Base-by-base conservation (phyloP, 805 yeast species). In the Ogataea dorogensis region DNA sequence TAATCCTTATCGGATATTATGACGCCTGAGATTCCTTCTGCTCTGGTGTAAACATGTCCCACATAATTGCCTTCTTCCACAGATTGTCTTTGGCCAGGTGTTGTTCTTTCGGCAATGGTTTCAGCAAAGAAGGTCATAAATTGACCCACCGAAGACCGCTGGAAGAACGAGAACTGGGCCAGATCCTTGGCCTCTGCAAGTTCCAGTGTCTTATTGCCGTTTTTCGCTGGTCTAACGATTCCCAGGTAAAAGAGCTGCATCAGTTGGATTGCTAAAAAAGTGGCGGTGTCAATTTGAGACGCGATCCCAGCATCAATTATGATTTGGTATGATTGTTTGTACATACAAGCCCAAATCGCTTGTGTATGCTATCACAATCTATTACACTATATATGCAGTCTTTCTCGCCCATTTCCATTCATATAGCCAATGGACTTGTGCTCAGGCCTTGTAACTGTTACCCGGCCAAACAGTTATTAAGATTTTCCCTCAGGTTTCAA, bases 201-300 rank as follows among this genome's bases (percentile, higher is more conserved):
- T 63, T 87, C 96, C 28, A 86, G 62, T 13, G 94, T 81, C 53
- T 75, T 74, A 28, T 72, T 77, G 28, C 70, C 73, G 22, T 42
- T 50, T 17, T 62, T 58, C 13, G 43, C 53, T 43, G 79, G 77
- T 54, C 86, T 81, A 44, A 91, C 69, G 32, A 93, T 75, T 29
- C 96, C 98, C 46, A 93, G 79, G 63, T 89, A 91, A 64, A 79
- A 88, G 43, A 93, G 74, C 73, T 87, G 88, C 98, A 93, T 93
- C 10, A 8, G 28, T 17, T 13, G 18, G 38, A 28, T 29, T 38
- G 35, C 31, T 29, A 32, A 25, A 28, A 28, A 33, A 24, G n/a
- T n/a, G n/a, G n/a, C n/a, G n/a, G n/a, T n/a, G n/a, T n/a, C n/a
- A n/a, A n/a, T n/a, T n/a, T n/a, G n/a, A n/a, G n/a, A n/a, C n/a